Evolutionary conservation across 225 moss, liverwort and hornwort species (phyloP).

Genomic region (Polytrichum formosum): DNA sequence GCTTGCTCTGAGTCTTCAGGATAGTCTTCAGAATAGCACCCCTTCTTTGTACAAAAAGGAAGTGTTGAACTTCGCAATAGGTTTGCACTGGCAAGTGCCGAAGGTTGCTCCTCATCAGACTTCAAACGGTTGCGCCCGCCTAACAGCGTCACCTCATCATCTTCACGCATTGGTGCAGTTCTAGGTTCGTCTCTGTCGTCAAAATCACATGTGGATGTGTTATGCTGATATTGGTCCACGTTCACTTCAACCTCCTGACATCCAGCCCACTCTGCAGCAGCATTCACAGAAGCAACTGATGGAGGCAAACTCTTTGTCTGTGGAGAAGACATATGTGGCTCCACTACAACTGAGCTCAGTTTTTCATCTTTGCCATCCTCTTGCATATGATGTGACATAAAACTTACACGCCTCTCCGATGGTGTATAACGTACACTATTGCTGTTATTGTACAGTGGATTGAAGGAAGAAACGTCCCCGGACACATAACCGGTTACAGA

Average conservation of each 20-base stretch:
- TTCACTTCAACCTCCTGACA: constrained; percentile 5
- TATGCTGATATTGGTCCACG: not conserved
- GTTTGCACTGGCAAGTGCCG: not conserved
- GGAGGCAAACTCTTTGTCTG: not conserved
- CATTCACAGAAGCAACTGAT: too few relatives aligned
- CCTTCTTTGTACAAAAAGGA: constrained; percentile 2
- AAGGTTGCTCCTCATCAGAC: constrained; percentile 16
- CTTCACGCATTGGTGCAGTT: constrained; percentile 4
- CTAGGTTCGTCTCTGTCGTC: not conserved
- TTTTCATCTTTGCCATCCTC: not conserved
- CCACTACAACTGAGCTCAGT: not conserved
- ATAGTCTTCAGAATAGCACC: constrained; percentile 4
- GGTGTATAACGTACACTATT: constrained; percentile 10
- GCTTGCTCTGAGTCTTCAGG: not conserved
- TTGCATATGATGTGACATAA: constrained; percentile 1
- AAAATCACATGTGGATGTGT: not conserved
- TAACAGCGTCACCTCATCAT: constrained; percentile 25
- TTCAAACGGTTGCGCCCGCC: constrained; percentile 8
- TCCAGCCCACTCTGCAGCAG: constrained; percentile 6
- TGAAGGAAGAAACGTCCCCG: constrained; percentile 16
- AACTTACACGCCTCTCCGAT: constrained; percentile 12
- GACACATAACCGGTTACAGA: constrained; percentile 8
- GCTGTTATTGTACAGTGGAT: constrained; percentile 19
- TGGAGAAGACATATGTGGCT: constrained; percentile 4
- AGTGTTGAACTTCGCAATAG: constrained; percentile 10